Evolutionary conservation across 2,329 filamentous ascomycete genomes (phyloP).

Genomic region (Colletotrichum incanum): DNA sequence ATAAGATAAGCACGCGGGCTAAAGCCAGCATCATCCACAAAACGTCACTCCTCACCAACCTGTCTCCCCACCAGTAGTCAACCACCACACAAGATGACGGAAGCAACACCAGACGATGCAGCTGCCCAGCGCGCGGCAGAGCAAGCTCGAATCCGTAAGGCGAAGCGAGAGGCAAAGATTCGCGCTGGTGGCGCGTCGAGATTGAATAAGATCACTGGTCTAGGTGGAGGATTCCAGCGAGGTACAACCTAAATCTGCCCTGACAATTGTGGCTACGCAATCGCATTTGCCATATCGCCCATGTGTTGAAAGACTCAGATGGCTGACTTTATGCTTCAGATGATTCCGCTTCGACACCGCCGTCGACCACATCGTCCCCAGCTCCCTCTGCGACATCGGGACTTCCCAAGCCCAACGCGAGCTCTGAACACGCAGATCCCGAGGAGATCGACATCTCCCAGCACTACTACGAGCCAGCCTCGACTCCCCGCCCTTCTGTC

Average conservation of each 20-base stretch:
- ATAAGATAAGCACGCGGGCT: conserved; percentile 43
- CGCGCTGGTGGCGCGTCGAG: conserved; percentile 78
- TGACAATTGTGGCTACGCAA: background rate
- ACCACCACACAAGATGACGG: conserved; percentile 55
- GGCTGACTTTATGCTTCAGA: conserved; percentile 15
- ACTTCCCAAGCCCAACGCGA: conserved; percentile 47
- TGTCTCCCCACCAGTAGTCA: conserved; percentile 18
- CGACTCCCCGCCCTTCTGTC: conserved; percentile 46
- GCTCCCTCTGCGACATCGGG: conserved; percentile 48
- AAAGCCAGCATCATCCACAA: conserved; percentile 34
- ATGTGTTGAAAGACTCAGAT: background rate
- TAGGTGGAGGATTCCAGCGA: conserved; percentile 71
- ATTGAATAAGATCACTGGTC: conserved; percentile 81
- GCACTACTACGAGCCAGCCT: conserved; percentile 74
- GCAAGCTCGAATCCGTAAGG: conserved; percentile 82
- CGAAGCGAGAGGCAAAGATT: conserved; percentile 85
- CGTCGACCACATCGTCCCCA: conserved; percentile 36
- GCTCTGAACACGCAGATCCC: conserved; percentile 70
- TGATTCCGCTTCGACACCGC: conserved; percentile 15
- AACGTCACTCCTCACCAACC: conserved; percentile 34
- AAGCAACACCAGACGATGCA: conserved; percentile 61
- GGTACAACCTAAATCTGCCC: conserved; percentile 52
- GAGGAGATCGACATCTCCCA: conserved; percentile 86
- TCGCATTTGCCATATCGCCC: background rate
- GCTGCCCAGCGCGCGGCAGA: conserved; percentile 70